These are phyloP conservation scores for Talaromyces adpressus DNA, from an alignment of 495 filamentous ascomycete species.

Conservation along the genomic window DNA sequence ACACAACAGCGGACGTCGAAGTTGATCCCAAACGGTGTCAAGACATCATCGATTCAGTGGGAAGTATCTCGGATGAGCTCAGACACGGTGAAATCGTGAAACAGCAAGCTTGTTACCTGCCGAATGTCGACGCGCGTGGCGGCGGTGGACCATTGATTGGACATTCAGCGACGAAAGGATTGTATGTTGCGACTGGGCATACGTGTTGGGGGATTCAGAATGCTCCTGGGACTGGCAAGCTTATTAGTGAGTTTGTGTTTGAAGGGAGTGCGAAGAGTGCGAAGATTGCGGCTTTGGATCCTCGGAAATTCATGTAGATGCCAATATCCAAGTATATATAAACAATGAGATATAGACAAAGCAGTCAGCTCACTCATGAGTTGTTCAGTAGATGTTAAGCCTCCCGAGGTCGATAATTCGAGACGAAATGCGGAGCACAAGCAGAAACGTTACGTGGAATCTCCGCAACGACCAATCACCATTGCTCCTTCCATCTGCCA, in stretches of 20 bases:
- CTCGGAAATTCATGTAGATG: slow-evolving; percentile 43
- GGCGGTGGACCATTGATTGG: slow-evolving; percentile 71
- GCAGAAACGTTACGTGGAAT: slow-evolving; percentile 9
- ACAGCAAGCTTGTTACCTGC: slow-evolving; percentile 90
- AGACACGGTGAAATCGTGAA: slow-evolving; percentile 69
- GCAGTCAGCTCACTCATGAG: background rate
- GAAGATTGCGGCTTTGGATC: slow-evolving; percentile 63
- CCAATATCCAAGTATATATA: background rate
- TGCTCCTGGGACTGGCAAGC: slow-evolving; percentile 80
- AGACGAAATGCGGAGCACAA: background rate
- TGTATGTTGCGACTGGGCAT: slow-evolving; percentile 84
- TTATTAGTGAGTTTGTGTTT: slow-evolving; percentile 81
- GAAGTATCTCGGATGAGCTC: slow-evolving; percentile 68
- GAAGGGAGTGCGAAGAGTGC: slow-evolving; percentile 74
- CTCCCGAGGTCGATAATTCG: background rate
- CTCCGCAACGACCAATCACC: slow-evolving; percentile 3
- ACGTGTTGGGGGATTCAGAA: slow-evolving; percentile 99
- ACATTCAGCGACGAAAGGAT: slow-evolving; percentile 61
- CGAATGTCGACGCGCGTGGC: slow-evolving; percentile 57
- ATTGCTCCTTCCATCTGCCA: background rate
- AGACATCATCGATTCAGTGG: slow-evolving; percentile 79
- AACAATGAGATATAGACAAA: background rate
- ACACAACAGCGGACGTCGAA: slow-evolving; percentile 67
- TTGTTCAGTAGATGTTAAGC: background rate
- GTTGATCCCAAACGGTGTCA: slow-evolving; percentile 73